Base-by-base conservation (phyloP, 1,284 basidiomycete species). In the Marasmius sp. region DNA sequence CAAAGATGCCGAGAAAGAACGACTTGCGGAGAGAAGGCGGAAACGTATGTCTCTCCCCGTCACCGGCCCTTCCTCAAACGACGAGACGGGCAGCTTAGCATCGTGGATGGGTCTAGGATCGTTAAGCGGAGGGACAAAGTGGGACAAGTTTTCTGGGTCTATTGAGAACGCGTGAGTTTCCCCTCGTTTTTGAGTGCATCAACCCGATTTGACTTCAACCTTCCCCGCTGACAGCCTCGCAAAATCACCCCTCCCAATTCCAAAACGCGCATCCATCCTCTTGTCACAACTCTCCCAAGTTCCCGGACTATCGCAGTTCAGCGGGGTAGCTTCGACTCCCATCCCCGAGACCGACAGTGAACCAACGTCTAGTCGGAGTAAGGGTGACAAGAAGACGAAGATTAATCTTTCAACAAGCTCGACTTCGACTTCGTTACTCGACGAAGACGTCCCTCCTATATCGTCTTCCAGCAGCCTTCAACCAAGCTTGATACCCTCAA, bases 261-360 rank as follows among this genome's bases (percentile, higher is more conserved):
- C 63, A 34, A 63, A 63, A 54, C 64, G 64, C 6, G 64, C 64
- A n/a, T 66, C 64, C 9, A 45, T 61, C 4, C 18, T 66, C n/a
- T 43, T 66, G 22, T 63, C 62, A 0, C 62, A 66, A 27, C 60
- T 66, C 14, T 61, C 60, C 4, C 62, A 66, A 36, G 50, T 58
- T 18, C 27, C 27, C 27, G 27, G 27, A 27, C 27, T 27, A 27
- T 27, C 27, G 27, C 27, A 27, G 27, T 58, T 65, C 18, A 54
- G 57, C 18, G 47, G 36, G 36, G 18, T 33, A 34, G 43, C 56
- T 34, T 38, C 57, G 37, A 33, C 5, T 16, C 16, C 57, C n/a
- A 34, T 45, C 20, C 37, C 57, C 3, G 16, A 39, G 45, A 45
- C 34, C 14, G 27, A 54, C 20, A 38, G 37, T 22, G 39, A 59